Percentiles rank a stretch among this genome's conserved stretches.
Conservation (phyloP, 106 monocot genomes). For the Triglochin maritima region DNA sequence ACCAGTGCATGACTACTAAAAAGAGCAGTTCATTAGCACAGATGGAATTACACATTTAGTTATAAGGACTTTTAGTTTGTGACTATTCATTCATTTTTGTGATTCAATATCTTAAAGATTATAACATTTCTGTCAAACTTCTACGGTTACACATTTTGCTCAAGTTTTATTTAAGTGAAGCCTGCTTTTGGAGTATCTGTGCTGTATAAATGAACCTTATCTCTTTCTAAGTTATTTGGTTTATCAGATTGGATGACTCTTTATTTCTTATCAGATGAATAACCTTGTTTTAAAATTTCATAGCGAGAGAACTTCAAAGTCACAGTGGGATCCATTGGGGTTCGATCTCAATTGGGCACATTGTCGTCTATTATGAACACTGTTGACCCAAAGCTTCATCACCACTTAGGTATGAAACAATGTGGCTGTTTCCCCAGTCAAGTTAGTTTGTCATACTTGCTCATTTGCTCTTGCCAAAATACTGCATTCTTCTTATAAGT, state of each 20-base stretch:
- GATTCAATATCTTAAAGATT: no score
- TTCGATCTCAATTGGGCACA: slow-evolving; percentile 49
- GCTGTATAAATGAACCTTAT: no score
- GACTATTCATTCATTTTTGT: no score
- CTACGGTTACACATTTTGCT: no score
- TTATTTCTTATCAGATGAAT: background rate
- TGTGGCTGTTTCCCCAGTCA: background rate
- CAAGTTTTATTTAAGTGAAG: no score
- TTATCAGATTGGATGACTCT: background rate
- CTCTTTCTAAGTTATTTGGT: background rate
- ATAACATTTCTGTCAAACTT: no score
- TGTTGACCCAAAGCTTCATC: slow-evolving; percentile 76
- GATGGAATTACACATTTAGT: no score
- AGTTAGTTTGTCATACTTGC: background rate
- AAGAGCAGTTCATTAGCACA: no score
- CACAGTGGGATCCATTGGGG: slow-evolving; percentile 60
- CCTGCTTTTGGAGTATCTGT: background rate
- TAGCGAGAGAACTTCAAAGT: slow-evolving; percentile 76
- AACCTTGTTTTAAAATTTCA: slow-evolving; percentile 8
- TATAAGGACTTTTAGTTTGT: no score
- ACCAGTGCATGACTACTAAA: no score
- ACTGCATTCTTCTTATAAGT: no score
- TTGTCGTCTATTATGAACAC: slow-evolving; percentile 55
- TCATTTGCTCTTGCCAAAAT: no score
- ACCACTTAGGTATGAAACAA: slow-evolving; percentile 55